Conservation (phyloP, 169 alveolate genomes). For the Eimeria maxima region DNA sequence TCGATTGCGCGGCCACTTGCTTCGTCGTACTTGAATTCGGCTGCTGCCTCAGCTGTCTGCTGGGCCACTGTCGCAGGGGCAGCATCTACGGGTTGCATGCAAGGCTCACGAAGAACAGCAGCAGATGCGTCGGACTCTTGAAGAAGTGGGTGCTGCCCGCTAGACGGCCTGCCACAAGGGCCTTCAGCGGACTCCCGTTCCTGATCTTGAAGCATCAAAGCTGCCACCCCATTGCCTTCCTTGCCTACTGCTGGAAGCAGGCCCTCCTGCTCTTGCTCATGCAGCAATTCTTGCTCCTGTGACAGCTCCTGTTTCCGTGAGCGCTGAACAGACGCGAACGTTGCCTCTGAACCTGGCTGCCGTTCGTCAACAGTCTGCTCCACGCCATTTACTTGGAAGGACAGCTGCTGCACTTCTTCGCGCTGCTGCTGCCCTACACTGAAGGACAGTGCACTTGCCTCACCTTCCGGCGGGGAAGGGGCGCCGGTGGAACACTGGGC, state of each 20-base stretch:
- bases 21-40: background rate
- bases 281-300: background rate
- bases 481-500: slow-evolving; percentile 67
- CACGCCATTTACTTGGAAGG: background rate
- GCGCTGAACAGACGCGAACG: background rate
- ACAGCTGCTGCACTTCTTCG: background rate
- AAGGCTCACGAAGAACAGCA: background rate
- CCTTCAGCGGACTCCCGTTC: background rate
- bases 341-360: background rate
- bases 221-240: slow-evolving; percentile 16
- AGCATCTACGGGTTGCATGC: background rate
- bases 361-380: background rate
- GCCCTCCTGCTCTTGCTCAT: slow-evolving; percentile 8
- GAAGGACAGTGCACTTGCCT: background rate
- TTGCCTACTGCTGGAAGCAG: background rate
- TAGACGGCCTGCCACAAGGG: background rate
- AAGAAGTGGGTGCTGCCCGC: background rate
- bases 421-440: background rate
- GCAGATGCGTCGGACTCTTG: background rate
- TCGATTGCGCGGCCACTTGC: background rate
- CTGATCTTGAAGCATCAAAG: background rate
- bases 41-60: background rate
- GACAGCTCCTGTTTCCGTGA: background rate
- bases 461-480: slow-evolving; percentile 61
- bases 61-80: background rate